Percentiles rank a stretch among this genome's conserved stretches.
Conservation (phyloP, 768 basidiomycete genomes). For the Russula brevipes region DNA sequence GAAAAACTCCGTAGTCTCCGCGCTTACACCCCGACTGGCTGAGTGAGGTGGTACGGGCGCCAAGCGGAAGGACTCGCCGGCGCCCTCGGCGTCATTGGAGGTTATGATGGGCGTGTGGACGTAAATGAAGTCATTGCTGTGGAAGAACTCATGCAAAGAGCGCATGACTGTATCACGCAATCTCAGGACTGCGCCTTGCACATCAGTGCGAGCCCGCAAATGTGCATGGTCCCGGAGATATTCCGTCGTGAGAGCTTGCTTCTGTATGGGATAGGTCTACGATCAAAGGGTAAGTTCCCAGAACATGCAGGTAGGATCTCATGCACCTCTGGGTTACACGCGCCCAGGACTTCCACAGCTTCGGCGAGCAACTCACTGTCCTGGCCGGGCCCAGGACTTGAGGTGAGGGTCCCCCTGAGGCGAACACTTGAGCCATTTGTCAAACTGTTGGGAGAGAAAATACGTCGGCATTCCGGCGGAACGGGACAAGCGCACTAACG, state of each 20-base stretch:
- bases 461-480: neutral
- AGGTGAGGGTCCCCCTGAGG: conserved; percentile 42
- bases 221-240: conserved; percentile 84
- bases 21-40: conserved; percentile 18
- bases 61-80: conserved; percentile 85
- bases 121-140: conserved; percentile 76
- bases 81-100: conserved; percentile 91
- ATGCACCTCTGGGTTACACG: conserved; percentile 52
- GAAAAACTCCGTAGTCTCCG: conserved; percentile 57
- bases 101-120: conserved; percentile 87
- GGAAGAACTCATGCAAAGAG: conserved; percentile 60
- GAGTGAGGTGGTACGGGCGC: conserved; percentile 35
- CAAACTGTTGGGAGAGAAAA: conserved; percentile 33
- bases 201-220: conserved; percentile 75
- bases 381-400: conserved; percentile 49
- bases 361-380: conserved; percentile 48
- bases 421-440: conserved; percentile 54
- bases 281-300: conserved; percentile 20
- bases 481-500: conserved; percentile 28
- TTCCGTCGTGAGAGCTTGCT: conserved; percentile 71
- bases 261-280: conserved; percentile 88
- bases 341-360: conserved; percentile 47
- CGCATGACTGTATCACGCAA: conserved; percentile 56
- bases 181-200: conserved; percentile 68
- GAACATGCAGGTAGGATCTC: neutral